A percentile compares a stretch with the other conserved stretches of the same genome.
Evolutionary conservation across 2,329 filamentous ascomycete genomes (phyloP).

Genomic region (Bipolaris gigantea): DNA sequence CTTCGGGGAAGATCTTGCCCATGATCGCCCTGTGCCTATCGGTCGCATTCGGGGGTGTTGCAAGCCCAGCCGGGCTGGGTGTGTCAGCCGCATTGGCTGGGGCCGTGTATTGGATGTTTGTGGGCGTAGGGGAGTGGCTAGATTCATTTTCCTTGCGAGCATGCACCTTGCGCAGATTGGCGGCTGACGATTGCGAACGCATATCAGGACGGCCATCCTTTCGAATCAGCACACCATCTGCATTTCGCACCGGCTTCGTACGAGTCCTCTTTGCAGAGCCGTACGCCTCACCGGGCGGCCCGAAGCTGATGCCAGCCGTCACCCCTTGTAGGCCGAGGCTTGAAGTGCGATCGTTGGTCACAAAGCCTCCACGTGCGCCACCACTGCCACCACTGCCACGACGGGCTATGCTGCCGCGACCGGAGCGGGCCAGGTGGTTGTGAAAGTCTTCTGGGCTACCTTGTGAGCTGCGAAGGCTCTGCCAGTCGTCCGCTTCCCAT

Average conservation of each 20-base stretch:
- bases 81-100: conserved; percentile 25
- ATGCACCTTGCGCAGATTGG: conserved; percentile 55
- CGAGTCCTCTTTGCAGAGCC: conserved; percentile 52
- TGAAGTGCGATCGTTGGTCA: conserved; percentile 31
- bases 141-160: conserved; percentile 50
- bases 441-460: conserved; percentile 44
- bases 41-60: conserved; percentile 12
- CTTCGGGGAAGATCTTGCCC: conserved; percentile 44
- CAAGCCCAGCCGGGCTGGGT: conserved; percentile 31
- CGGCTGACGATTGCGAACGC: conserved; percentile 56
- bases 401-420: conserved; percentile 35
- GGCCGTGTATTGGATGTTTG: conserved; percentile 17
- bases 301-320: conserved; percentile 23
- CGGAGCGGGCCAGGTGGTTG: conserved; percentile 28
- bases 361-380: conserved; percentile 24
- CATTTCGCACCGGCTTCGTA: conserved; percentile 55
- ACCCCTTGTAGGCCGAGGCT: conserved; percentile 36
- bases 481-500: conserved; percentile 47
- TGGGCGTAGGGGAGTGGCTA: conserved; percentile 29
- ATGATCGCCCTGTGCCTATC: conserved; percentile 41
- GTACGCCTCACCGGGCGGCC: conserved; percentile 39
- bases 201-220: conserved; percentile 57
- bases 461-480: conserved; percentile 39
- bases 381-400: conserved; percentile 40
- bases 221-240: conserved; percentile 54